Base-by-base conservation (phyloP, 1,139 yeast species). In the Taphrina betulina region DNA sequence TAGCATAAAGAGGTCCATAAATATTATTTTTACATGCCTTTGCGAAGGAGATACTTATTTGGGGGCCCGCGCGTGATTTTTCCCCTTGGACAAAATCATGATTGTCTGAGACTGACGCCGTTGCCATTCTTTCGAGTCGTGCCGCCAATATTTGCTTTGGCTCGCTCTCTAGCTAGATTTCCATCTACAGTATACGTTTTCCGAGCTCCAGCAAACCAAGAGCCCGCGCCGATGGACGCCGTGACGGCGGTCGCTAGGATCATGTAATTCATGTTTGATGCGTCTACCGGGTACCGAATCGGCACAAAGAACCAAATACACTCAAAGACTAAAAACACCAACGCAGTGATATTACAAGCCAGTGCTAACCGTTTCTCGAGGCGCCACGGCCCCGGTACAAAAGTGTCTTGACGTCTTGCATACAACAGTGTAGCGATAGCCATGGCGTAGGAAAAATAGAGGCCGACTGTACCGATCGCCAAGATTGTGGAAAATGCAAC, bases 401-500 rank as follows among this genome's bases (percentile, higher is more conserved):
- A 75, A 60, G 82, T 28, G 10, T 31, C 81, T 54, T 73, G 70
- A 55, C 95, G 72, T 53, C 80, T 80, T 63, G 83, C 78, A 28
- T 85, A 65, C 68, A 87, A 68, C 20, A 82, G 77, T 26, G 83
- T 75, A 1, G 83, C 65, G 33, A 87, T 81, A 1, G 95, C 95
- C 8, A 87, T 78, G 1, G 88, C 83, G 63, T 88, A 84, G 1
- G 95, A 88, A 24, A 85, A 75, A 54, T 89, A 82, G 59, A 86
- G 72, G 1, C 90, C 79, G 36, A 86, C 77, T 1, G 87, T 94
- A 3, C 94, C 85, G n/a, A 90, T 83, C 0, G 95, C 94, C 72
- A 87, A 79, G 67, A 86, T 86, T 1, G 95, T 89, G 68, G 83
- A 83, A 70, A 86, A 85, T 0, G 95, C 94, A 3, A 89, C 79